Percentiles rank a stretch among this genome's conserved stretches.
These are phyloP conservation scores for Cladosporium sp. DNA, from an alignment of 2,329 filamentous ascomycete species.

Conservation along the genomic window DNA sequence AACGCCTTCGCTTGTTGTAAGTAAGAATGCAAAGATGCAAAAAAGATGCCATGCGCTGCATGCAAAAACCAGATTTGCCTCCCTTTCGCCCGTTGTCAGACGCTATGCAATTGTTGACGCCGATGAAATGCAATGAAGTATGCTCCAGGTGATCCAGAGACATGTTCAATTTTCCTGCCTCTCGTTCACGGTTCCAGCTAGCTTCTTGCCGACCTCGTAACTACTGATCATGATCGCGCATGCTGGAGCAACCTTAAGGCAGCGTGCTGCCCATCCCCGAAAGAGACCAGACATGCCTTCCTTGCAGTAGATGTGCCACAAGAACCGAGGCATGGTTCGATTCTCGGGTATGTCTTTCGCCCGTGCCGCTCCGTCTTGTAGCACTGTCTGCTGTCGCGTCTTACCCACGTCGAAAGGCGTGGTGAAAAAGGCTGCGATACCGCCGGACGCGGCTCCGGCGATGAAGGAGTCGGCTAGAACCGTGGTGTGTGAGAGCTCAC, in stretches of 20 bases:
- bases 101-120: background rate
- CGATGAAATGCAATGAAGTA: background rate
- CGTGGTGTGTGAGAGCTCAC: conserved; percentile 64
- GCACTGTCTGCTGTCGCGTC: conserved; percentile 82
- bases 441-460: conserved; percentile 77
- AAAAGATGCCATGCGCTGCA: background rate
- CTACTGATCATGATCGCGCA: conserved; percentile 99
- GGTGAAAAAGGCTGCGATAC: conserved; percentile 80
- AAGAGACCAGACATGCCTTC: conserved; percentile 81
- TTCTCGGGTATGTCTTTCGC: conserved; percentile 61
- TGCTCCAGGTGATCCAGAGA: background rate
- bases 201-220: conserved; percentile 92
- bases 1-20: conserved; percentile 1
- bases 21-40: background rate
- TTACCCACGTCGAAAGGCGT: conserved; percentile 98
- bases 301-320: conserved; percentile 86
- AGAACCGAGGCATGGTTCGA: conserved; percentile 70
- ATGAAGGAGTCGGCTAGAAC: conserved; percentile 88
- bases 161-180: conserved; percentile 27
- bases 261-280: conserved; percentile 85
- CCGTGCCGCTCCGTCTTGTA: conserved; percentile 47
- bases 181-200: conserved; percentile 72
- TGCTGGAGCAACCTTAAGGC: conserved; percentile 88
- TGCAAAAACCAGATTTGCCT: background rate
- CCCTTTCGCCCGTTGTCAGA: background rate